Conservation (phyloP, 768 basidiomycete species). For the Mycena galopus region DNA sequence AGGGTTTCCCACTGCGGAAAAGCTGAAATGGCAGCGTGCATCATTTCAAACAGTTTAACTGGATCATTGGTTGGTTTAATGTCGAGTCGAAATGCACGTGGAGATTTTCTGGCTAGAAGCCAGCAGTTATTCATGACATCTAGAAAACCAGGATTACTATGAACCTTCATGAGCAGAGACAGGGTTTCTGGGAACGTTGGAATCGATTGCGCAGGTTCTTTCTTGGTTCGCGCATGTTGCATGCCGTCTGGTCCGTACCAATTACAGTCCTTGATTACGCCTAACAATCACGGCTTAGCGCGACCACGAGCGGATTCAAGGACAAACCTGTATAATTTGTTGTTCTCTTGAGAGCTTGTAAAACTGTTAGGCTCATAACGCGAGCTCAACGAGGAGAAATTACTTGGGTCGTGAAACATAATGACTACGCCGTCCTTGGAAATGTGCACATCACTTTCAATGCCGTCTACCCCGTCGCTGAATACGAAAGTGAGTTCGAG, state of each 20-base stretch:
- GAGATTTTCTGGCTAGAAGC: constrained; percentile 58
- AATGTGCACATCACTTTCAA: constrained; percentile 71
- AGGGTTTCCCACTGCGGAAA: constrained; percentile 65
- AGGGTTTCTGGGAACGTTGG: constrained; percentile 79
- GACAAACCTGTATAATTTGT: constrained; percentile 61
- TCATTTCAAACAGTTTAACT: constrained; percentile 68
- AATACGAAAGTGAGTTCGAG: neutral
- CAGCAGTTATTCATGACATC: neutral
- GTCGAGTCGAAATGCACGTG: constrained; percentile 72
- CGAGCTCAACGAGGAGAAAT: constrained; percentile 36
- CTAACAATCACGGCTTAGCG: constrained; percentile 43
- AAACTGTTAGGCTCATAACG: constrained; percentile 26
- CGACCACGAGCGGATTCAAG: neutral
- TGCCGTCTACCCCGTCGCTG: constrained; percentile 33
- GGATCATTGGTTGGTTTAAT: constrained; percentile 82
- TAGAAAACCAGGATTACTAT: constrained; percentile 38
- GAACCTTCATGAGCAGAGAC: constrained; percentile 68
- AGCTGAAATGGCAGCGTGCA: constrained; percentile 60
- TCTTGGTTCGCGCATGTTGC: constrained; percentile 71
- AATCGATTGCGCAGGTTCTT: constrained; percentile 72
- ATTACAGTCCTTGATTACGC: constrained; percentile 61
- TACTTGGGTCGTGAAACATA: constrained; percentile 82
- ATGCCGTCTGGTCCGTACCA: constrained; percentile 62
- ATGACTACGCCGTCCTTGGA: constrained; percentile 73
- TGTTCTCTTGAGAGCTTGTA: constrained; percentile 66